phyloP scores from a whole-genome alignment of 352 stramenopile species.

The Phytopythium helicoides region DNA sequence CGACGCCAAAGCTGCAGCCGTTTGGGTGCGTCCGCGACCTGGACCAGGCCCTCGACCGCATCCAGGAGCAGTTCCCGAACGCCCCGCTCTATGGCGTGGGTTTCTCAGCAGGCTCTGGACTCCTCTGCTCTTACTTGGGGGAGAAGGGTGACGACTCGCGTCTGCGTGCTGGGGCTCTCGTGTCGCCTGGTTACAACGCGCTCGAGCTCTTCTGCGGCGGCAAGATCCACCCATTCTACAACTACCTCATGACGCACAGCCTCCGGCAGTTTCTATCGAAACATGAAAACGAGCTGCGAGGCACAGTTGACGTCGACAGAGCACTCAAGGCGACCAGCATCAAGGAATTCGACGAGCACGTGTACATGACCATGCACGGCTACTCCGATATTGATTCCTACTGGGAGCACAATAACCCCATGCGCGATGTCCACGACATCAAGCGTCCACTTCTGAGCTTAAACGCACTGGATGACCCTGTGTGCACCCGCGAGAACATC shows the following conservation, averaged over 20 bases:
- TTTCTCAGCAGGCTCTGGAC: constrained; percentile 65
- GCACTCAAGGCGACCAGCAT: constrained; percentile 55
- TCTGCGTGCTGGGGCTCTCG: constrained; percentile 55
- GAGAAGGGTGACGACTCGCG: constrained; percentile 51
- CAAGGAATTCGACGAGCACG: constrained; percentile 67
- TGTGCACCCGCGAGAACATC: constrained; percentile 77
- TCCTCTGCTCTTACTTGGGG: constrained; percentile 73
- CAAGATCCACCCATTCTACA: constrained; percentile 66
- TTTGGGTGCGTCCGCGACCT: constrained; percentile 74
- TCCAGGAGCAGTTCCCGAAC: constrained; percentile 43
- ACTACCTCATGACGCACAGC: constrained; percentile 76
- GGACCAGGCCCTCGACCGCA: constrained; percentile 41
- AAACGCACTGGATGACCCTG: constrained; percentile 74
- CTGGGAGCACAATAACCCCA: constrained; percentile 75
- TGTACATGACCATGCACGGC: constrained; percentile 82
- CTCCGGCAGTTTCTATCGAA: constrained; percentile 65
- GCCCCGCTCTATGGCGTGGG: constrained; percentile 66
- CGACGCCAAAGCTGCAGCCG: constrained; percentile 62
- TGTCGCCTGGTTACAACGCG: constrained; percentile 77
- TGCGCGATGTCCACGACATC: constrained; percentile 57
- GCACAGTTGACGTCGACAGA: constrained; percentile 43
- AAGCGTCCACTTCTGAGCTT: constrained; percentile 62
- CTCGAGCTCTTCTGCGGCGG: constrained; percentile 70
- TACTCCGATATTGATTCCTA: constrained; percentile 64
- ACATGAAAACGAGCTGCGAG: constrained; percentile 38